phyloP scores from a whole-genome alignment of 768 basidiomycete genomes.

The Calocera viscosa region DNA sequence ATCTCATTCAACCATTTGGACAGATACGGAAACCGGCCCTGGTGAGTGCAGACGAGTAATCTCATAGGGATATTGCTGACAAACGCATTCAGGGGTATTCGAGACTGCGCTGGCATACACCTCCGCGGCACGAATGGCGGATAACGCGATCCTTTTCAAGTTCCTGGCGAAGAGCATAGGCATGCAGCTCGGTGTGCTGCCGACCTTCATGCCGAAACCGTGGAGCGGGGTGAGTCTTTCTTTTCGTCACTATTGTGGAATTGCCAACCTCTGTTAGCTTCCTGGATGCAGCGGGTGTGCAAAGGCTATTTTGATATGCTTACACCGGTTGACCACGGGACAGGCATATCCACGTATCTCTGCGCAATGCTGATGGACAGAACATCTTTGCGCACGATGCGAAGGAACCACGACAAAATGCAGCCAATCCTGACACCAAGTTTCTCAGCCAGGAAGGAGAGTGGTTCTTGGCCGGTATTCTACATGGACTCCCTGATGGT shows the following conservation, averaged over 20 bases:
- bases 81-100: conserved; percentile 34
- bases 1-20: background rate
- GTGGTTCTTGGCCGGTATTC: conserved; percentile 85
- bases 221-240: conserved; percentile 63
- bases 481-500: conserved; percentile 86
- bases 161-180: conserved; percentile 84
- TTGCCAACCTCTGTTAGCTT: conserved; percentile 37
- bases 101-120: conserved; percentile 84
- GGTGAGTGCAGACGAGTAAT: conserved; percentile 28
- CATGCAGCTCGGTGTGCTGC: conserved; percentile 74
- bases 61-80: background rate
- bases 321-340: background rate
- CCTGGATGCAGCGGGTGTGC: conserved; percentile 88
- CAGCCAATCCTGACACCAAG: conserved; percentile 68
- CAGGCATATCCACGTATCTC: conserved; percentile 85
- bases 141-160: conserved; percentile 89
- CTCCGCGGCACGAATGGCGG: conserved; percentile 66
- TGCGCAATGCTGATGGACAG: conserved; percentile 51
- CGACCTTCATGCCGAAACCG: conserved; percentile 98
- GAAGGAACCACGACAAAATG: conserved; percentile 49
- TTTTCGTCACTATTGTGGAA: conserved; percentile 10
- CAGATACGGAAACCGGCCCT: conserved; percentile 88
- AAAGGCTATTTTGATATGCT: background rate
- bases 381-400: conserved; percentile 71
- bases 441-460: conserved; percentile 75